Conservation (phyloP, 106 monocot species). For the Acorus calamus region DNA sequence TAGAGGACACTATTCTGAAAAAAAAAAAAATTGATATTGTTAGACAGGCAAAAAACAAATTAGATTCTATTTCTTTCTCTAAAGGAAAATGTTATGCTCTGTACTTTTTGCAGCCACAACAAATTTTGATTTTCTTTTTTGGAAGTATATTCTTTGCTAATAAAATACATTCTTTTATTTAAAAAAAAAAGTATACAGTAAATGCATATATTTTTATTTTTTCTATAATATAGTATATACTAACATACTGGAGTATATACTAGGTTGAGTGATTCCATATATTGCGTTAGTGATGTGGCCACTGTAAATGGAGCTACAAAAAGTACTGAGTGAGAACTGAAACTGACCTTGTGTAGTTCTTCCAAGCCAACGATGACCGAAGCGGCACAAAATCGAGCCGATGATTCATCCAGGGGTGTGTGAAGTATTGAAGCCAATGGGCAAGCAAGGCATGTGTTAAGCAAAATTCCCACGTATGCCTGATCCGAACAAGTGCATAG, state of each 20-base stretch:
- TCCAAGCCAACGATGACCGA: conserved; percentile 68
- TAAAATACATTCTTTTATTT: too few species aligned
- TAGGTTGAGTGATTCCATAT: too few species aligned
- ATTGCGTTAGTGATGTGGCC: too few species aligned
- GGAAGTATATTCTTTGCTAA: too few species aligned
- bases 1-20: conserved; percentile 61
- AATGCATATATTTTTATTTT: too few species aligned
- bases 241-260: too few species aligned
- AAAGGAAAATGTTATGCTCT: not conserved
- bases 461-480: conserved; percentile 69
- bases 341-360: conserved; percentile 65
- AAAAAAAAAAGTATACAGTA: too few species aligned
- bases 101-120: too few species aligned
- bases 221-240: too few species aligned
- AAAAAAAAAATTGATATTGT: not conserved
- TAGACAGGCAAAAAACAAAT: not conserved
- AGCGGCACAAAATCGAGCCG: conserved; percentile 68
- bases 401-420: conserved; percentile 59
- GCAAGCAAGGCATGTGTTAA: conserved; percentile 54
- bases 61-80: not conserved
- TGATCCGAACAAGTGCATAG: conserved; percentile 65
- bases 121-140: too few species aligned
- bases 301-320: not conserved
- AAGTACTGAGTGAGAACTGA: not conserved
- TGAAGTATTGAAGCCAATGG: conserved; percentile 60